phyloP scores from a whole-genome alignment of 176 grass and related monocot genomes.

The Sorghum bicolor region DNA sequence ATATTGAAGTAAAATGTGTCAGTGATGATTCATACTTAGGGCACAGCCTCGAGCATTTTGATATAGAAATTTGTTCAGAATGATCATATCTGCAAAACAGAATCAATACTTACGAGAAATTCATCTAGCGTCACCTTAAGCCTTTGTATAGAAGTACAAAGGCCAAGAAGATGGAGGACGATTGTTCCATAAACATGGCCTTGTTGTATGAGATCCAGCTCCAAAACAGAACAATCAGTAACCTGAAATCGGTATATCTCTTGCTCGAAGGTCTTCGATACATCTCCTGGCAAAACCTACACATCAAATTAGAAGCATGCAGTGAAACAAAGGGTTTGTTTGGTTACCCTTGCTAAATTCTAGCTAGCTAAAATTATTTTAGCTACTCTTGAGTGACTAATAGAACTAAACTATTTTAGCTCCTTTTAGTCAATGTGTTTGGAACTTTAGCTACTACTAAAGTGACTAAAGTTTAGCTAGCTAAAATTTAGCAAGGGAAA shows the following conservation, averaged over 20 bases:
- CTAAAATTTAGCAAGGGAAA: no score
- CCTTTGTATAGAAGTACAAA: not conserved
- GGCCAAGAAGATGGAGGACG: conserved; percentile 9
- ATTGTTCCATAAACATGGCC: conserved; percentile 16
- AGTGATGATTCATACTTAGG: not conserved
- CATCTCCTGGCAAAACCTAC: not conserved
- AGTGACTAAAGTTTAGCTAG: no score
- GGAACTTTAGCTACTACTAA: no score
- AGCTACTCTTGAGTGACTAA: no score
- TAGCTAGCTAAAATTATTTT: no score
- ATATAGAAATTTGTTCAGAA: not conserved
- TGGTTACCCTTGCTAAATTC: no score
- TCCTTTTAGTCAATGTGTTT: no score
- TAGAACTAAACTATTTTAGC: no score
- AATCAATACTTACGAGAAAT: not conserved
- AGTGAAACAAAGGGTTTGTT: no score
- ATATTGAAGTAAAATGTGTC: not conserved
- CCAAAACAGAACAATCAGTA: not conserved
- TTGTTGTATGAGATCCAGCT: not conserved
- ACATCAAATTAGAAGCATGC: not conserved
- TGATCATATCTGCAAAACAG: not conserved
- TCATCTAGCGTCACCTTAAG: not conserved
- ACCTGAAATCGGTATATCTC: conserved; percentile 5
- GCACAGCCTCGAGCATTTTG: not conserved
- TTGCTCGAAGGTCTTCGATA: not conserved